Percentiles rank a stretch among this genome's conserved stretches.
Evolutionary conservation across 331 rosid species (phyloP).

Genomic region (Spiraea crenata): DNA sequence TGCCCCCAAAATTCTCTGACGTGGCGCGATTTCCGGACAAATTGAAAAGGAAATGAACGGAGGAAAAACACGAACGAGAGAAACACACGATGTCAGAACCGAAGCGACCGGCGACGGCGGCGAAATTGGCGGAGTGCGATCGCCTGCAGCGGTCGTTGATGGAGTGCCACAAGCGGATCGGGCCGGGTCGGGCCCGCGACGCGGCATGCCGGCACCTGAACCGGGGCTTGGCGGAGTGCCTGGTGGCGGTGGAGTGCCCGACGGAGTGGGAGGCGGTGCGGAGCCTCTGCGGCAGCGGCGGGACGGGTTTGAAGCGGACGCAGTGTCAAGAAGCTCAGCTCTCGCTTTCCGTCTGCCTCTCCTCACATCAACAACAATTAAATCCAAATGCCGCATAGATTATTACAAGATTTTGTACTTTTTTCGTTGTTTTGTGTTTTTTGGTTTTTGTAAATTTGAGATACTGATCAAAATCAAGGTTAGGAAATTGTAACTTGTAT

Average conservation of each 20-base stretch:
- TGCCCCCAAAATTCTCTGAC: background rate
- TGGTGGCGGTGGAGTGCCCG: constrained; percentile 64
- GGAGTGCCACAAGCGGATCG: constrained; percentile 67
- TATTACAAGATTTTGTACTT: background rate
- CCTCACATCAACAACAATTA: constrained; percentile 37
- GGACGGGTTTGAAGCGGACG: constrained; percentile 65
- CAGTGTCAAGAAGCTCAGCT: constrained; percentile 82
- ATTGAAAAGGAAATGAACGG: background rate
- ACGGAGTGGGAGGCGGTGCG: constrained; percentile 64
- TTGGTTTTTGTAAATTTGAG: background rate
- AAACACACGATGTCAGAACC: background rate
- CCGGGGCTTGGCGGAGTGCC: constrained; percentile 64
- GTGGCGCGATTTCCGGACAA: background rate
- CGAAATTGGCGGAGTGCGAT: constrained; percentile 33
- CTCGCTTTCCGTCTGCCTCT: constrained; percentile 65
- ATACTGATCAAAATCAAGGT: no score
- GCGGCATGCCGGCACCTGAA: constrained; percentile 76
- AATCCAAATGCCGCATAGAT: background rate
- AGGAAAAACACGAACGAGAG: background rate
- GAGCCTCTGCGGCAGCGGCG: constrained; percentile 61
- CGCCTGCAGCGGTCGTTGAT: constrained; percentile 48
- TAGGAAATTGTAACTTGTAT: no score
- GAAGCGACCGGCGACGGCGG: background rate
- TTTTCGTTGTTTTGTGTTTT: background rate
- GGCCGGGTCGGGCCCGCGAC: constrained; percentile 47